Conservation (phyloP, 176 grass and related monocot species). For the Carex scoparia region DNA sequence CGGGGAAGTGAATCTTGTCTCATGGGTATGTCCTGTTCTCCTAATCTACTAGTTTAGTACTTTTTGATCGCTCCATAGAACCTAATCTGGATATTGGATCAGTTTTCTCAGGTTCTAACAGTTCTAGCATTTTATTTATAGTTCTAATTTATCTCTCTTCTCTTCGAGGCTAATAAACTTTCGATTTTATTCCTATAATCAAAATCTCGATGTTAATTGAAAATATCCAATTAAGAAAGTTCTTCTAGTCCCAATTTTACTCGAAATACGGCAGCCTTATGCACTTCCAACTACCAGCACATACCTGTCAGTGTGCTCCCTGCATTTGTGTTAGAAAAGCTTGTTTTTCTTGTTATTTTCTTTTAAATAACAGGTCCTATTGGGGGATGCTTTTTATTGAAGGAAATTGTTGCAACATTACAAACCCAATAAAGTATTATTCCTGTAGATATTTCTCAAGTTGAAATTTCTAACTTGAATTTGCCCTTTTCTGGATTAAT, state of each 20-base stretch:
- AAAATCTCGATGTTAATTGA: not conserved
- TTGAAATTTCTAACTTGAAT: not conserved
- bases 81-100: not conserved
- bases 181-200: not conserved
- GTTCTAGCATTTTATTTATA: not conserved
- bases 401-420: not conserved
- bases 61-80: not conserved
- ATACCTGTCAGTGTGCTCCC: not conserved
- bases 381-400: not conserved
- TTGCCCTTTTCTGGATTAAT: not conserved
- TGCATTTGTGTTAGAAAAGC: not conserved
- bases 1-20: slow-evolving; percentile 74
- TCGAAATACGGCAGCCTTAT: not conserved
- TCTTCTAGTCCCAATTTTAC: not conserved
- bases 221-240: not conserved
- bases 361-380: not conserved
- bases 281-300: not conserved
- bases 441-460: not conserved
- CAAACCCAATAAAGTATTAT: not conserved
- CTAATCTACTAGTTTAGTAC: not conserved
- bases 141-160: not conserved
- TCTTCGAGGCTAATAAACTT: not conserved
- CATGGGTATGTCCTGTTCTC: slow-evolving; percentile 56
- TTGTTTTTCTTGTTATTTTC: not conserved
- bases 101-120: not conserved